Base-by-base conservation (phyloP, 352 stramenopile species). In the Globisporangium middletonii region DNA sequence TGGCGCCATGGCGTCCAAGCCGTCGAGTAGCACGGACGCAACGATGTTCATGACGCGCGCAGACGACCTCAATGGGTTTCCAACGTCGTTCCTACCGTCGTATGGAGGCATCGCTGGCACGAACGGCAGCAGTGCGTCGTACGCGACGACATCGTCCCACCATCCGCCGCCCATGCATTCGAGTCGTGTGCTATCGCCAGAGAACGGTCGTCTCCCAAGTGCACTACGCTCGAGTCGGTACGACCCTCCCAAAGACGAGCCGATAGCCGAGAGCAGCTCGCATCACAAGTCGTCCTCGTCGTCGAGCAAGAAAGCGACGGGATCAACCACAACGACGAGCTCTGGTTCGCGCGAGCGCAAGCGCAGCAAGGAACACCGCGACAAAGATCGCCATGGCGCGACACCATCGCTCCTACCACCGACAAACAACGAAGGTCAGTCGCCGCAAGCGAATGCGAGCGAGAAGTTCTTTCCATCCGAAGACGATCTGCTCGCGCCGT, bases 401-500 rank as follows among this genome's bases (percentile, higher is more conserved):
- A 30, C 23, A 6, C 30, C 35, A 0, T 41, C 51, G 46, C 35
- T 51, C 1, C 16, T 58, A 4, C 46, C 44, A 13, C 33, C 57
- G 35, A 62, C 60, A 18, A 66, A 61, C 60, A 66, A 66, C 30
- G 53, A 62, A 46, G 33, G 23, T 41, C 48, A 54, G 18, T 62
- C 53, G 16, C 47, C 53, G 16, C 48, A 26, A n/a, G n/a, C 35
- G 18, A 42, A 49, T 26, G 42, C 45, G 19, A n/a, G 56, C 27
- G 50, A 68, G 7, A 47, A 44, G 16, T 73, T 61, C 50, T 67
- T 72, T 27, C 51, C 49, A n/a, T 53, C 51, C 2, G 68, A 84
- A 2, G 64, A 67, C 0, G 72, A 82, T 45, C 47, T 86, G 13
- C 55, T 89, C 8, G 43, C 68, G 2, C 72, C 77, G 30, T 38